phyloP scores from a whole-genome alignment of 1,284 basidiomycete species.

The Puccinia novopanici region DNA sequence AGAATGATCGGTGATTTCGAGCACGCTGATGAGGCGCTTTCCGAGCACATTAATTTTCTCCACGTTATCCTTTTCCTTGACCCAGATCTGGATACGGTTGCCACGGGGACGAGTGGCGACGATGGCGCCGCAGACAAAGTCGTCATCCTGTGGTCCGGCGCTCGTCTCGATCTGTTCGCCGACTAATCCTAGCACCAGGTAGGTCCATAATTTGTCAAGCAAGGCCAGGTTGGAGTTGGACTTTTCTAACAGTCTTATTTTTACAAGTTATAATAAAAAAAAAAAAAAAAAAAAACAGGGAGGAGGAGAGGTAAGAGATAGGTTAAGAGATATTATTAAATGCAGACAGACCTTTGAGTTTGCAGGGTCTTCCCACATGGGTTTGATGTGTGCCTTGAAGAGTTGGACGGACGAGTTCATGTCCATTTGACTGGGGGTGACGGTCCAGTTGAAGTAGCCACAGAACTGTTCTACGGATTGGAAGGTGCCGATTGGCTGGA shows the following conservation, averaged over 20 bases:
- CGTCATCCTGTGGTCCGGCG: background rate
- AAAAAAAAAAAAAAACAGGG: slow-evolving; percentile 15
- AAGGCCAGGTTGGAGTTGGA: slow-evolving; percentile 68
- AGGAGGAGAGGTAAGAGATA: background rate
- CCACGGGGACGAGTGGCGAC: slow-evolving; percentile 82
- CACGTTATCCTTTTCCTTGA: slow-evolving; percentile 75
- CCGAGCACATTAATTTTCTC: slow-evolving; percentile 80
- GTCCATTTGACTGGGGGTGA: slow-evolving; percentile 81
- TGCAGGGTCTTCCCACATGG: slow-evolving; percentile 94
- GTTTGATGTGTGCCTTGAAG: slow-evolving; percentile 82
- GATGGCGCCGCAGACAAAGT: slow-evolving; percentile 62
- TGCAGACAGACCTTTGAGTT: slow-evolving; percentile 67
- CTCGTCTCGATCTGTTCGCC: slow-evolving; percentile 76
- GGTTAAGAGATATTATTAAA: background rate
- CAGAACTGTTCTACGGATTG: slow-evolving; percentile 84
- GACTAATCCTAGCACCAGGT: slow-evolving; percentile 84
- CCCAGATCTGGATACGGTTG: slow-evolving; percentile 87
- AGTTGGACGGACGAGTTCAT: slow-evolving; percentile 88
- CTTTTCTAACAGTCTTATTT: slow-evolving; percentile 88
- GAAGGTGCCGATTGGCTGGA: slow-evolving; percentile 77
- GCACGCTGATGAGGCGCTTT: slow-evolving; percentile 73
- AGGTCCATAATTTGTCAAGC: slow-evolving; percentile 84
- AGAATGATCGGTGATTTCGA: slow-evolving; percentile 71
- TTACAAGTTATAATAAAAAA: slow-evolving; percentile 62
- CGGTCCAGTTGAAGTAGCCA: slow-evolving; percentile 91